phyloP scores from a whole-genome alignment of 2,329 filamentous ascomycete genomes.

The Coniochaeta prunicola region DNA sequence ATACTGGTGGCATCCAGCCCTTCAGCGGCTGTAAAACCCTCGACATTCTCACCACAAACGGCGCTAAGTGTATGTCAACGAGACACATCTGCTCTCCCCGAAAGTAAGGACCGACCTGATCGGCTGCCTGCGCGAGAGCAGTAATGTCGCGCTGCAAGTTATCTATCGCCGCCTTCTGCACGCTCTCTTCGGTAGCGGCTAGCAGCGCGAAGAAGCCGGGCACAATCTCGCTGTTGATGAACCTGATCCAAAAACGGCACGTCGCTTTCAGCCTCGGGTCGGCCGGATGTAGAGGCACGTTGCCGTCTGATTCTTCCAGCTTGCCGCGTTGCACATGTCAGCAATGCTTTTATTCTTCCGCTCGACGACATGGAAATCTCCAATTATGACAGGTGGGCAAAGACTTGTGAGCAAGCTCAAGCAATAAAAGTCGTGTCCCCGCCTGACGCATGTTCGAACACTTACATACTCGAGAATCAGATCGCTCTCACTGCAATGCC shows the following conservation, averaged over 20 bases:
- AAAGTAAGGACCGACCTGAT: slow-evolving; percentile 37
- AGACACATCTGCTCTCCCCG: slow-evolving; percentile 43
- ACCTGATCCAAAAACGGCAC: slow-evolving; percentile 73
- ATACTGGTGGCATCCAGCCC: slow-evolving; percentile 57
- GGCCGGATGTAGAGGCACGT: slow-evolving; percentile 55
- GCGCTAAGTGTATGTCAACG: slow-evolving; percentile 70
- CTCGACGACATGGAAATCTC: too few relatives aligned
- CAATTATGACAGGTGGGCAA: too few relatives aligned
- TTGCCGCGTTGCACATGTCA: slow-evolving; percentile 19
- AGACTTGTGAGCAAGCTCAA: too few relatives aligned
- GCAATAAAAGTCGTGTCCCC: not conserved
- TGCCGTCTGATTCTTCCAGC: slow-evolving; percentile 66
- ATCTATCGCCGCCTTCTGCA: slow-evolving; percentile 51
- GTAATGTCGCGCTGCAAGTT: slow-evolving; percentile 60
- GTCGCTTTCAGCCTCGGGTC: slow-evolving; percentile 62
- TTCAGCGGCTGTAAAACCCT: slow-evolving; percentile 58
- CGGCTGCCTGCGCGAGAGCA: slow-evolving; percentile 37
- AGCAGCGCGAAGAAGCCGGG: slow-evolving; percentile 70
- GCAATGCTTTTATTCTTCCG: slow-evolving; percentile 3
- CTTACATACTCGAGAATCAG: slow-evolving; percentile 79
- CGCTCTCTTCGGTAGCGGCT: slow-evolving; percentile 52
- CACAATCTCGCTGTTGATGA: slow-evolving; percentile 71
- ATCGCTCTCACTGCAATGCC: slow-evolving; percentile 74
- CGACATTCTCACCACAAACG: slow-evolving; percentile 64
- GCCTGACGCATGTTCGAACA: too few relatives aligned